Evolutionary conservation across 106 monocot genomes (phyloP).

Genomic region (Dendrobium officinale): DNA sequence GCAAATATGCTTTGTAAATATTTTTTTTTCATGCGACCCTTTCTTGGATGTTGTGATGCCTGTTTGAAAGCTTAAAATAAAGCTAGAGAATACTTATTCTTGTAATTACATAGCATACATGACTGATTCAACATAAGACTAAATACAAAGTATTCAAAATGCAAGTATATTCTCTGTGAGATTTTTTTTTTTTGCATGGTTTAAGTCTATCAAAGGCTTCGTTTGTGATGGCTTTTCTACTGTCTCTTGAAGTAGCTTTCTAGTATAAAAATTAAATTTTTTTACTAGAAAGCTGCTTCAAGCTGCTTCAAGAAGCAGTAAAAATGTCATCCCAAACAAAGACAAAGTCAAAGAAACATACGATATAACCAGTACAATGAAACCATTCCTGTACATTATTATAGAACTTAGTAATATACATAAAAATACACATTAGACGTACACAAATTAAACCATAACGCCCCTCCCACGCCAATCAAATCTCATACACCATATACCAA

Average conservation of each 20-base stretch:
- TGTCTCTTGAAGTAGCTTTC: no score
- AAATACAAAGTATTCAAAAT: no score
- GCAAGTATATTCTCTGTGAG: no score
- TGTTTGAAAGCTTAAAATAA: background rate
- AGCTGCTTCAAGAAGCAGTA: no score
- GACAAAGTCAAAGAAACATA: no score
- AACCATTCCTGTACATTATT: background rate
- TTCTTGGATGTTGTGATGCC: background rate
- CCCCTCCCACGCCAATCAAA: background rate
- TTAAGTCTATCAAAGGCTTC: no score
- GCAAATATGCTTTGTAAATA: background rate
- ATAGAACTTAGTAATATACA: slow-evolving; percentile 3
- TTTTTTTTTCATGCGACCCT: background rate
- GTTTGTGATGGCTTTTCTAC: no score
- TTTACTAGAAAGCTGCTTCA: no score
- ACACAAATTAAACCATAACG: background rate
- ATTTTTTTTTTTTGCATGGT: no score
- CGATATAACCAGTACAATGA: background rate
- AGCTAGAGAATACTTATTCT: background rate
- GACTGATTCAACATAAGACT: no score
- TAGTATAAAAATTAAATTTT: no score
- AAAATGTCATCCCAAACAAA: no score
- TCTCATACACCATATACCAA: slow-evolving; percentile 71
- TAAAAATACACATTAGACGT: background rate
- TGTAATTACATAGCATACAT: background rate